Percentiles rank a stretch among this genome's conserved stretches.
phyloP scores from a whole-genome alignment of 768 basidiomycete species.

The Tricholoma sp. region DNA sequence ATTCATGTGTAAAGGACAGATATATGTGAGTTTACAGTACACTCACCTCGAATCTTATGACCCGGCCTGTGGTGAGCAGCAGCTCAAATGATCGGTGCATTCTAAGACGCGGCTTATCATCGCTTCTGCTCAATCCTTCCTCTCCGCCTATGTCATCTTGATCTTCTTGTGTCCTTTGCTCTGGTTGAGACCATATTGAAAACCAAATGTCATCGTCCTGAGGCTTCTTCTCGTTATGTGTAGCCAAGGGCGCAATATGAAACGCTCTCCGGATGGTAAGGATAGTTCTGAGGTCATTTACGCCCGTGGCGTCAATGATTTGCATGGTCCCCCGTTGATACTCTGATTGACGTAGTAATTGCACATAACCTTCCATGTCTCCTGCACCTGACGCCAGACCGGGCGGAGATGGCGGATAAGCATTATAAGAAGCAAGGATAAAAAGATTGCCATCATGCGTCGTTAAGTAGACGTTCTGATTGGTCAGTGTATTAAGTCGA shows the following conservation, averaged over 20 bases:
- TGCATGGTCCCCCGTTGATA: conserved; percentile 59
- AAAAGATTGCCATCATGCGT: conserved; percentile 75
- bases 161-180: conserved; percentile 44
- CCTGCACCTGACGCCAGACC: conserved; percentile 32
- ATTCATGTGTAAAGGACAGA: neutral
- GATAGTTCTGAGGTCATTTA: conserved; percentile 71
- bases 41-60: conserved; percentile 76
- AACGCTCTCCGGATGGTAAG: conserved; percentile 59
- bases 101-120: conserved; percentile 41
- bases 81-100: conserved; percentile 77
- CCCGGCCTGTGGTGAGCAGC: conserved; percentile 58
- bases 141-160: conserved; percentile 65
- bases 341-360: conserved; percentile 46
- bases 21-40: neutral
- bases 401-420: conserved; percentile 69
- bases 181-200: conserved; percentile 28
- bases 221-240: conserved; percentile 27
- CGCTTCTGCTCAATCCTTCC: conserved; percentile 36
- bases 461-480: conserved; percentile 61
- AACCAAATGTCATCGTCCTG: conserved; percentile 30
- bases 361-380: conserved; percentile 23
- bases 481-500: conserved; percentile 49
- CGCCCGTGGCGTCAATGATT: conserved; percentile 59
- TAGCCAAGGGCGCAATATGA: conserved; percentile 34
- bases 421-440: conserved; percentile 41